Conservation (phyloP, 129 eudicot species). For the Flaveria sonorensis region DNA sequence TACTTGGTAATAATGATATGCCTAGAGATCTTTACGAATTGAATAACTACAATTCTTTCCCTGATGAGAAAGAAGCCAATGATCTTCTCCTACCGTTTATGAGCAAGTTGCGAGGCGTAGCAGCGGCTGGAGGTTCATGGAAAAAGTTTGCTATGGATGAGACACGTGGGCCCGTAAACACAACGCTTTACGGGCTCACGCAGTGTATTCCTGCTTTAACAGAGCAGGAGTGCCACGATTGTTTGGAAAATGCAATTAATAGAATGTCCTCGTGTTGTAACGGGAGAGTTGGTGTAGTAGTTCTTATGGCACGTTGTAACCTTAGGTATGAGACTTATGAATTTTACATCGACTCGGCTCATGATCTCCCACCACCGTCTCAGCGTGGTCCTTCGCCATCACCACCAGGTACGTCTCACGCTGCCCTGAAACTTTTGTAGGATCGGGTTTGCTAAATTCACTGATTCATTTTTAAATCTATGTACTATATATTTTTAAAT, state of each 20-base stretch:
- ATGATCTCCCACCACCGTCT: neutral
- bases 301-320: constrained; percentile 12
- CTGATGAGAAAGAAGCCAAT: neutral
- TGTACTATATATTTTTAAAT: too few species aligned
- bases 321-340: neutral
- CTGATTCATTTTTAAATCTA: too few species aligned
- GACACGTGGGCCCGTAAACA: neutral
- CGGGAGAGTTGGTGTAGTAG: neutral
- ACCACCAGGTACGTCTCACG: neutral
- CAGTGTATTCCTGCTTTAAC: neutral
- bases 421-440: neutral
- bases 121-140: neutral
- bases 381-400: neutral
- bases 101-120: constrained; percentile 3
- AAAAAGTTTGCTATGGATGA: neutral
- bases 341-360: neutral
- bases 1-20: neutral
- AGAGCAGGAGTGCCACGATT: neutral
- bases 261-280: neutral
- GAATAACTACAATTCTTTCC: neutral
- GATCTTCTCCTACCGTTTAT: neutral
- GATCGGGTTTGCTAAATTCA: too few species aligned
- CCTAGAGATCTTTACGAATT: neutral
- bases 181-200: neutral
- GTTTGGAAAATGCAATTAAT: neutral